phyloP scores from a whole-genome alignment of 2,329 filamentous ascomycete genomes.

The Hirsutella minnesotensis region DNA sequence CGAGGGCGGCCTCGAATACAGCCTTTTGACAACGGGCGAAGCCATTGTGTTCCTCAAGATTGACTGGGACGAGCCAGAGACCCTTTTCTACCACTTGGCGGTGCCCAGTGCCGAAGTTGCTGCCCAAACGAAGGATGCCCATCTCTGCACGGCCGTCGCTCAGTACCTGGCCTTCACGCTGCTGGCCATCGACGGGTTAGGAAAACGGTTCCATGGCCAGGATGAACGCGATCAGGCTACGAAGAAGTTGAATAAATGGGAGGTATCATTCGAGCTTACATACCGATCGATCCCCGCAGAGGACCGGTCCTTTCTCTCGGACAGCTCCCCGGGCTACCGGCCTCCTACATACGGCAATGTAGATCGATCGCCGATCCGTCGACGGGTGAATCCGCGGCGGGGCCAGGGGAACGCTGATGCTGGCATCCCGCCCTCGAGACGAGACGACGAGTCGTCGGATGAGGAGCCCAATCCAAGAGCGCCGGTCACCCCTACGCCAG shows the following conservation, averaged over 20 bases:
- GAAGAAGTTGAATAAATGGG: conserved; percentile 3
- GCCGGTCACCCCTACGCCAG: conserved; percentile 1
- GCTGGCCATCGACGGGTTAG: no score
- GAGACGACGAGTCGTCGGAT: neutral
- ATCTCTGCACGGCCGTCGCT: no score
- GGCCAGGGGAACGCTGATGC: no score
- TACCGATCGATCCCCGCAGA: conserved; percentile 10
- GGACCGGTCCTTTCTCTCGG: conserved; percentile 8
- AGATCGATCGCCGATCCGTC: conserved; percentile 8
- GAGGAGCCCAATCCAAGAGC: neutral
- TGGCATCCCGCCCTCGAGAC: neutral
- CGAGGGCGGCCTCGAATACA: conserved; percentile 29
- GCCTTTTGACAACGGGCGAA: conserved; percentile 30
- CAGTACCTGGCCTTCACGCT: no score
- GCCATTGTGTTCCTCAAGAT: conserved; percentile 30
- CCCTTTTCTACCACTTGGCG: conserved; percentile 19
- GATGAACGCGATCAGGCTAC: conserved; percentile 8
- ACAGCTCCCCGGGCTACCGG: no score
- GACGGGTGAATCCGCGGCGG: neutral
- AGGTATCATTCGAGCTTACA: conserved; percentile 12
- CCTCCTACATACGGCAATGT: no score
- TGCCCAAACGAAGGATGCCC: no score
- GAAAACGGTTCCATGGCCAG: no score
- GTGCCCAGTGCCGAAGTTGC: conserved; percentile 12
- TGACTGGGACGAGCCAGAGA: conserved; percentile 13